These are phyloP conservation scores for Huiozyma sinensis DNA, from an alignment of 805 yeast species.

Conservation along the genomic window DNA sequence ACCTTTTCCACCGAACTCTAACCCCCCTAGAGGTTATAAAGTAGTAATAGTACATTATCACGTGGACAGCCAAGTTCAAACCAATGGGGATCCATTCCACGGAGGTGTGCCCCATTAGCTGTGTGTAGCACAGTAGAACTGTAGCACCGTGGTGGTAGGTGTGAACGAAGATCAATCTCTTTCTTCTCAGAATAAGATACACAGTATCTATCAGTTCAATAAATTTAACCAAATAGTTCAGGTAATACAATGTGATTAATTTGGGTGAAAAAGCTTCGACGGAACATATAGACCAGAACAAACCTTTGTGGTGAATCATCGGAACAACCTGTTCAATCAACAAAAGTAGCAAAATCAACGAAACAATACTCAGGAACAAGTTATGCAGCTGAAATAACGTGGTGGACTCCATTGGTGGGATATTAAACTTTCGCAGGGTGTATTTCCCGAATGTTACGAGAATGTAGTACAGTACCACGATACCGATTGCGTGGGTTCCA, in stretches of 20 bases:
- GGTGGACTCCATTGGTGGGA: constrained; percentile 52
- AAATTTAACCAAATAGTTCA: constrained; percentile 68
- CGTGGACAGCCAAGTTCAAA: constrained; percentile 68
- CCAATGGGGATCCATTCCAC: constrained; percentile 74
- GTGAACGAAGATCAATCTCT: constrained; percentile 66
- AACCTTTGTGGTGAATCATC: constrained; percentile 50
- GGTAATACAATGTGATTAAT: constrained; percentile 56
- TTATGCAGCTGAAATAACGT: constrained; percentile 63
- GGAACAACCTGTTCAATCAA: constrained; percentile 65
- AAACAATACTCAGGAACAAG: constrained; percentile 46
- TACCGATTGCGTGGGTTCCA: constrained; percentile 47
- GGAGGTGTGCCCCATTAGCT: constrained; percentile 62
- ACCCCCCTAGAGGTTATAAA: constrained; percentile 76
- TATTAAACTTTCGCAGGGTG: constrained; percentile 36
- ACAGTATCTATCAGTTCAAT: constrained; percentile 65
- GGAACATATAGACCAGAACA: constrained; percentile 60
- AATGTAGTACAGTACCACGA: constrained; percentile 46
- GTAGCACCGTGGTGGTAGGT: constrained; percentile 84
- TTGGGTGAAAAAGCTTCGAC: constrained; percentile 58
- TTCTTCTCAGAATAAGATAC: constrained; percentile 65
- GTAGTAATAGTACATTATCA: constrained; percentile 79
- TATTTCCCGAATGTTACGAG: constrained; percentile 60
- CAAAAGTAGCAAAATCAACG: constrained; percentile 45
- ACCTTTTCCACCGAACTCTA: constrained; percentile 83
- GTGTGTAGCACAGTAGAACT: constrained; percentile 71